These are phyloP conservation scores for Chrysosporium keratinophilum DNA, from an alignment of 2,329 filamentous ascomycete species.

Conservation along the genomic window DNA sequence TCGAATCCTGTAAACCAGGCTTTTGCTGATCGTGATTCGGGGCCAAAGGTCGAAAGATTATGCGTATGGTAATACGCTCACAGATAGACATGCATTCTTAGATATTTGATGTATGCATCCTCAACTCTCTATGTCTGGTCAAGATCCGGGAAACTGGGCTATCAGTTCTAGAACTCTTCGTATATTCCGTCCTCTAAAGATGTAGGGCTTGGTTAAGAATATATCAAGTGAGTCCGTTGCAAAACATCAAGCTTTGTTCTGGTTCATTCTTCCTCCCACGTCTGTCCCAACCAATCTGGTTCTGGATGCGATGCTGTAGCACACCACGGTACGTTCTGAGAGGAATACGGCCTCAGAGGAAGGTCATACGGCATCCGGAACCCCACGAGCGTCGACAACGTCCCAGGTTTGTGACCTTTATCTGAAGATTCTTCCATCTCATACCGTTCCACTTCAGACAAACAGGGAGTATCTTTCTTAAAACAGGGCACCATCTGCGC, in stretches of 20 bases:
- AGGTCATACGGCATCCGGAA: conserved; percentile 74
- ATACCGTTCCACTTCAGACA: conserved; percentile 16
- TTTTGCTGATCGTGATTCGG: background rate
- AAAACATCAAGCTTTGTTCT: background rate
- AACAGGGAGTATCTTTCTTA: conserved; percentile 46
- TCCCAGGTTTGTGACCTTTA: background rate
- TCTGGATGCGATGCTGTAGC: conserved; percentile 50
- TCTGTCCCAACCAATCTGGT: conserved; percentile 49
- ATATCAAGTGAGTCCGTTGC: background rate
- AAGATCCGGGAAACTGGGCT: background rate
- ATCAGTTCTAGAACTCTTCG: too few species aligned
- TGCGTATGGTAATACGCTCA: background rate
- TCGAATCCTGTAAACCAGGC: background rate
- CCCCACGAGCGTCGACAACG: conserved; percentile 43
- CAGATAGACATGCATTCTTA: conserved; percentile 3
- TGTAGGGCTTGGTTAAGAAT: background rate
- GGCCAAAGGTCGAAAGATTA: background rate
- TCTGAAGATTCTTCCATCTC: conserved; percentile 5
- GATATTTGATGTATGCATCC: background rate
- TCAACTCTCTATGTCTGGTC: background rate
- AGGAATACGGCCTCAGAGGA: conserved; percentile 56
- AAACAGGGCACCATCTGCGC: conserved; percentile 61
- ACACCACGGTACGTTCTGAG: conserved; percentile 64
- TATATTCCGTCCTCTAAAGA: too few species aligned
- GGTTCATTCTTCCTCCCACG: conserved; percentile 27